phyloP scores from a whole-genome alignment of 2,329 filamentous ascomycete genomes.

The Trichoderma sp. region DNA sequence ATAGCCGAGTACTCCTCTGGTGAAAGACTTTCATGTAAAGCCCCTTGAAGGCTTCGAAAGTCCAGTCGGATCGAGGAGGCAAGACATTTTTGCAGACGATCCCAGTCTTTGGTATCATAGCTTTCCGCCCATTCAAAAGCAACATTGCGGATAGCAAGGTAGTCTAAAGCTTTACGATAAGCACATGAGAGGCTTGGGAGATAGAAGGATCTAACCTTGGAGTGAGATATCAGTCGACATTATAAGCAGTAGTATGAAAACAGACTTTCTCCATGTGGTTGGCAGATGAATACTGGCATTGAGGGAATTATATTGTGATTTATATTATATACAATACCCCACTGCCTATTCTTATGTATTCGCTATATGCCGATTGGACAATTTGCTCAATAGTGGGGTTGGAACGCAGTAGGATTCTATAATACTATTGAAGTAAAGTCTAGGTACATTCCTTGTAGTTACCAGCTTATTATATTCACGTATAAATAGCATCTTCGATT shows the following conservation, averaged over 20 bases:
- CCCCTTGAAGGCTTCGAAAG: conserved; percentile 25
- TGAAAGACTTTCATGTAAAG: conserved; percentile 24
- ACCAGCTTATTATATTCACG: too few species aligned
- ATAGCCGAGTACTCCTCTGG: conserved; percentile 24
- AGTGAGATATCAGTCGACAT: conserved; percentile 17
- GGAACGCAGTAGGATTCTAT: too few species aligned
- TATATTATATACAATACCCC: too few species aligned
- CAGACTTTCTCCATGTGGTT: too few species aligned
- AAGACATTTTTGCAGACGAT: conserved; percentile 60
- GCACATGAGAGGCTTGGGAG: background rate
- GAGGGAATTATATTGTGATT: too few species aligned
- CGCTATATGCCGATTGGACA: too few species aligned
- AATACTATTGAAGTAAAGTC: too few species aligned
- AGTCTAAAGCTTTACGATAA: conserved; percentile 17
- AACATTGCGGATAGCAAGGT: conserved; percentile 26
- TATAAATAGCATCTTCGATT: too few species aligned
- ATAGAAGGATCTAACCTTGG: conserved; percentile 1
- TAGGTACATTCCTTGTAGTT: too few species aligned
- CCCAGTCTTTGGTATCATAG: conserved; percentile 69
- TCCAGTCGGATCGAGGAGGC: conserved; percentile 46
- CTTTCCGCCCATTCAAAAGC: conserved; percentile 66
- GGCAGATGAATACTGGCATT: too few species aligned
- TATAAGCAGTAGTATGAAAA: background rate
- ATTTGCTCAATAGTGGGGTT: too few species aligned
- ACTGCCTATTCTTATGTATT: too few species aligned